These are phyloP conservation scores for Monascus ruber DNA, from an alignment of 2,329 filamentous ascomycete species.

Conservation along the genomic window DNA sequence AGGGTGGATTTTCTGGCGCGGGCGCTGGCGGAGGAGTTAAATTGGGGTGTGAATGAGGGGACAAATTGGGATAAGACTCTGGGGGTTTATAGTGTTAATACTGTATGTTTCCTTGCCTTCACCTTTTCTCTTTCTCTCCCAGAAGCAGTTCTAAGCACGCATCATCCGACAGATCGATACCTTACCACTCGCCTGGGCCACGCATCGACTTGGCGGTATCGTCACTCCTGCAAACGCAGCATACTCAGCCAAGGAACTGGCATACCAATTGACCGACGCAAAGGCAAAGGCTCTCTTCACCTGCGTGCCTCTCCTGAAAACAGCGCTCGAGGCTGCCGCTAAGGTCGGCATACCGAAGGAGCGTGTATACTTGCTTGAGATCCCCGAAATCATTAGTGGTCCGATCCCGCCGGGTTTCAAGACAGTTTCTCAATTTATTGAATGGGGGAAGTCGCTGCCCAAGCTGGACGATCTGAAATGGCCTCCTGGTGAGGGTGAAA, in stretches of 20 bases:
- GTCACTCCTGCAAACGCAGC: conserved; percentile 64
- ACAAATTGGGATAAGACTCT: conserved; percentile 74
- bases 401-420: conserved; percentile 41
- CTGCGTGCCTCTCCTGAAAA: conserved; percentile 54
- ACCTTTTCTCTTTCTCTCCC: not conserved
- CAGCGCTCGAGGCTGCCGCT: conserved; percentile 53
- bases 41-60: conserved; percentile 57
- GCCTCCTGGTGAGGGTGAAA: conserved; percentile 34
- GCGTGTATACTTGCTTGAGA: conserved; percentile 57
- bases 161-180: conserved; percentile 53
- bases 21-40: conserved; percentile 58
- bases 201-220: conserved; percentile 64
- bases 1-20: conserved; percentile 57
- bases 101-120: conserved; percentile 39
- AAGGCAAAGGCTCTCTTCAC: conserved; percentile 62
- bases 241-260: conserved; percentile 58
- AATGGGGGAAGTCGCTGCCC: conserved; percentile 41
- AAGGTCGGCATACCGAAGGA: conserved; percentile 51
- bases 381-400: conserved; percentile 45
- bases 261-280: conserved; percentile 60
- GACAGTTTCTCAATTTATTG: conserved; percentile 55
- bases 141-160: not conserved
- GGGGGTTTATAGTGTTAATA: conserved; percentile 68
- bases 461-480: conserved; percentile 30
- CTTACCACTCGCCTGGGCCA: conserved; percentile 58